Conservation (phyloP, 2,329 filamentous ascomycete species). For the Aureobasidium sp. region DNA sequence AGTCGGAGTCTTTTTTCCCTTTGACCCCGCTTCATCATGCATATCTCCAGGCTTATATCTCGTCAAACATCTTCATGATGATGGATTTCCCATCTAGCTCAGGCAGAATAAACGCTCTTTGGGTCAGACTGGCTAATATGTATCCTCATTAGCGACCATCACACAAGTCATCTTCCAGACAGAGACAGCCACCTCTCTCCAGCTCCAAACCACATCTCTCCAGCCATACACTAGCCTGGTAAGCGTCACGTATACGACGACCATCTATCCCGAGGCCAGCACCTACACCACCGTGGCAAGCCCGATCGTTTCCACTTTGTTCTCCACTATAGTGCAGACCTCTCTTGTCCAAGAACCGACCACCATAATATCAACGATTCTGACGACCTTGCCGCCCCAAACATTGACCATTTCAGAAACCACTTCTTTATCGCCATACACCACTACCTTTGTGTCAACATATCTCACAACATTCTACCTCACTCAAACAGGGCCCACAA, state of each 20-base stretch:
- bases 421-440: neutral
- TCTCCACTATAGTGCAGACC: neutral
- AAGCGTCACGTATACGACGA: neutral
- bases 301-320: neutral
- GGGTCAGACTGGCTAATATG: no score
- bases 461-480: neutral
- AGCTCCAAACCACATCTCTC: neutral
- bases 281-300: neutral
- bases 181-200: neutral
- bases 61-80: no score
- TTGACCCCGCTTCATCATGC: neutral
- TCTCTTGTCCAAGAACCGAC: neutral
- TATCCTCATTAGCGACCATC: neutral
- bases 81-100: no score
- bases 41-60: no score
- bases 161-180: neutral
- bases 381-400: neutral
- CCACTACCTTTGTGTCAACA: conserved; percentile 2
- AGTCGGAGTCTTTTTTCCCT: neutral
- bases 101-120: no score
- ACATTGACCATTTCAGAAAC: neutral
- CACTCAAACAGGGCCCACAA: neutral
- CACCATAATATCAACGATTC: neutral
- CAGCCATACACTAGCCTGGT: conserved; percentile 4
- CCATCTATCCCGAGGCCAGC: neutral